phyloP scores from a whole-genome alignment of 768 basidiomycete genomes.

The Rickenella mellea region DNA sequence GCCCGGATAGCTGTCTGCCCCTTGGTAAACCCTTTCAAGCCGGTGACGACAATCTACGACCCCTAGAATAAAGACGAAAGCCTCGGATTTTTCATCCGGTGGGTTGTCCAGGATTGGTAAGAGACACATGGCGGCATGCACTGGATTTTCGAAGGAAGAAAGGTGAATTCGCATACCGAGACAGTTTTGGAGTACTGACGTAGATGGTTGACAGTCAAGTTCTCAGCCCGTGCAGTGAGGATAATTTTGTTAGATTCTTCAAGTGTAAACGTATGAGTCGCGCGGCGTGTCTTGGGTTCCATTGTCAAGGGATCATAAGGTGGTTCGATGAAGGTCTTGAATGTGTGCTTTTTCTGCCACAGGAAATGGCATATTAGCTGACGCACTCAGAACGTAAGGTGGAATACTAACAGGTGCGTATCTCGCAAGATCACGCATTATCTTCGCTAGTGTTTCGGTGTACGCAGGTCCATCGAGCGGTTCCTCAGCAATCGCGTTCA shows the following conservation, averaged over 20 bases:
- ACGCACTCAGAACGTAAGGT: too few relatives aligned
- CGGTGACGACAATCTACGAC: constrained; percentile 13
- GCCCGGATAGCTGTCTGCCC: constrained; percentile 13
- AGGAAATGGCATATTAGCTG: too few relatives aligned
- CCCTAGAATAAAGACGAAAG: constrained; percentile 9
- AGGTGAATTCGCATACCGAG: too few relatives aligned
- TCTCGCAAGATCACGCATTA: constrained; percentile 9
- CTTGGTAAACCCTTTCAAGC: constrained; percentile 9
- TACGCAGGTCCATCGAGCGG: constrained; percentile 7
- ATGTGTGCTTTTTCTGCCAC: too few relatives aligned
- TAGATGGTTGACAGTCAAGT: background rate
- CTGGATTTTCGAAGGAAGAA: too few relatives aligned
- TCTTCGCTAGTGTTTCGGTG: constrained; percentile 6
- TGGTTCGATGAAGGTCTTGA: too few relatives aligned
- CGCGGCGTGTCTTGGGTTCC: constrained; percentile 8
- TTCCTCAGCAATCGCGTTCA: too few relatives aligned
- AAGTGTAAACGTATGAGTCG: constrained; percentile 7
- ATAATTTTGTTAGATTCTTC: constrained; percentile 8
- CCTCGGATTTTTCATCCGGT: background rate
- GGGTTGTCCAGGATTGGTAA: constrained; percentile 13
- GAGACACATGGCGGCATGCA: constrained; percentile 15
- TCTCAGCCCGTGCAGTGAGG: background rate
- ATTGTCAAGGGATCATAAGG: too few relatives aligned
- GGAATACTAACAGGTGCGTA: too few relatives aligned
- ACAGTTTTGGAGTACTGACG: too few relatives aligned